Conservation (phyloP, 2,329 filamentous ascomycete genomes). For the Aspergillus brunneoviolaceus region DNA sequence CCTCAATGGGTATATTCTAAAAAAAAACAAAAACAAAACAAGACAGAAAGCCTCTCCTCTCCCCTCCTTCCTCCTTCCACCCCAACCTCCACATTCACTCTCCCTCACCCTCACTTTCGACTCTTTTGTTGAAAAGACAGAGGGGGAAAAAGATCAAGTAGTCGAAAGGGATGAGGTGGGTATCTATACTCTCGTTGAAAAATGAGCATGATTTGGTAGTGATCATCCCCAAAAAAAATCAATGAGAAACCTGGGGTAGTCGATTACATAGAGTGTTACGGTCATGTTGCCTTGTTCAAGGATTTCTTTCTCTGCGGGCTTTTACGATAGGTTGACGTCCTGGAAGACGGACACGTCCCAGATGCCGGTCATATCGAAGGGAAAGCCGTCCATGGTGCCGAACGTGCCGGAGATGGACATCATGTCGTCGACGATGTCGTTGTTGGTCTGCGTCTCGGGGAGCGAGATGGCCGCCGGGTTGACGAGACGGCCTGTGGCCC, state of each 20-base stretch:
- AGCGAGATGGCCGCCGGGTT: constrained; percentile 42
- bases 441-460: constrained; percentile 46
- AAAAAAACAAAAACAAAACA: neutral
- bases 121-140: neutral
- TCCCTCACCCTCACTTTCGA: neutral
- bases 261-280: too few relatives aligned
- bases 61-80: neutral
- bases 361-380: constrained; percentile 48
- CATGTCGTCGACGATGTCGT: constrained; percentile 49
- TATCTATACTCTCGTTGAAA: neutral
- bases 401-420: constrained; percentile 49
- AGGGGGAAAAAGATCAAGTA: neutral
- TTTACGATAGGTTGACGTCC: constrained; percentile 34
- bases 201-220: neutral
- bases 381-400: constrained; percentile 47
- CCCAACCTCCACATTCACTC: too few relatives aligned
- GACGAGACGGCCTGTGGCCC: constrained; percentile 34
- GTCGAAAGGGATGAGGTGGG: too few relatives aligned
- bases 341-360: constrained; percentile 47
- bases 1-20: neutral
- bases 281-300: too few relatives aligned
- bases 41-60: neutral
- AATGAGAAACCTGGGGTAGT: too few relatives aligned
- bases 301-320: too few relatives aligned
- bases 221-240: neutral